phyloP scores from a whole-genome alignment of 2,329 filamentous ascomycete species.

The Anisogramma anomala region DNA sequence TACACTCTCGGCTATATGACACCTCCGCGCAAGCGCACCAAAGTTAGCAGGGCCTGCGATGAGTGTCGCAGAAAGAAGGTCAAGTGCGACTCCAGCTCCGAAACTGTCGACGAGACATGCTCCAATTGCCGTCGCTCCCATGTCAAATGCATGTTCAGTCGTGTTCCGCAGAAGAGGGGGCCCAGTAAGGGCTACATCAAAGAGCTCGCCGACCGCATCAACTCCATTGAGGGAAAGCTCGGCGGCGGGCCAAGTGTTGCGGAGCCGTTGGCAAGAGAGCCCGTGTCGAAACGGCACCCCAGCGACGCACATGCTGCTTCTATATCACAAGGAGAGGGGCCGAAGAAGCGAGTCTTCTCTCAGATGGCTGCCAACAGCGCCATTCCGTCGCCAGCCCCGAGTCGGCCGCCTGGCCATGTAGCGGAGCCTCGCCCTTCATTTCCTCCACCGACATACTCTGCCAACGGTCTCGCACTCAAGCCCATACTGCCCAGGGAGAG shows the following conservation, averaged over 20 bases:
- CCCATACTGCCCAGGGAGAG: constrained; percentile 27
- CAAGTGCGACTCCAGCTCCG: constrained; percentile 71
- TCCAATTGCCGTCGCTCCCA: constrained; percentile 69
- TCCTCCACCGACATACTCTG: constrained; percentile 28
- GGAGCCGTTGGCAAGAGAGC: constrained; percentile 31
- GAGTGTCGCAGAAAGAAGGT: constrained; percentile 85
- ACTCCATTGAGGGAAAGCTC: constrained; percentile 71
- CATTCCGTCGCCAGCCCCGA: constrained; percentile 28
- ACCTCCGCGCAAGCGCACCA: constrained; percentile 64
- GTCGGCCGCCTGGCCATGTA: constrained; percentile 35
- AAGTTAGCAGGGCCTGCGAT: constrained; percentile 80
- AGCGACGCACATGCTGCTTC: constrained; percentile 44
- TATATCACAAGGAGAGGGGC: constrained; percentile 28
- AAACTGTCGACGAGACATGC: constrained; percentile 62
- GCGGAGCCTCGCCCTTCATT: constrained; percentile 36
- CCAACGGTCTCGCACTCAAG: constrained; percentile 35
- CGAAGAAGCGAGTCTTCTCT: constrained; percentile 37
- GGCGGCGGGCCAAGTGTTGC: constrained; percentile 38
- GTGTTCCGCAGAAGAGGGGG: constrained; percentile 77
- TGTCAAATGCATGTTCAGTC: constrained; percentile 73
- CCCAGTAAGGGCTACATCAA: constrained; percentile 94
- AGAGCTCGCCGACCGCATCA: constrained; percentile 74
- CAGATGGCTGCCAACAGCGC: constrained; percentile 33
- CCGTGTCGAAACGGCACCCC: constrained; percentile 26
- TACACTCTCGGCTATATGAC: constrained; percentile 41